These are phyloP conservation scores for Cercophora newfieldiana DNA, from an alignment of 495 filamentous ascomycete genomes.

Conservation along the genomic window DNA sequence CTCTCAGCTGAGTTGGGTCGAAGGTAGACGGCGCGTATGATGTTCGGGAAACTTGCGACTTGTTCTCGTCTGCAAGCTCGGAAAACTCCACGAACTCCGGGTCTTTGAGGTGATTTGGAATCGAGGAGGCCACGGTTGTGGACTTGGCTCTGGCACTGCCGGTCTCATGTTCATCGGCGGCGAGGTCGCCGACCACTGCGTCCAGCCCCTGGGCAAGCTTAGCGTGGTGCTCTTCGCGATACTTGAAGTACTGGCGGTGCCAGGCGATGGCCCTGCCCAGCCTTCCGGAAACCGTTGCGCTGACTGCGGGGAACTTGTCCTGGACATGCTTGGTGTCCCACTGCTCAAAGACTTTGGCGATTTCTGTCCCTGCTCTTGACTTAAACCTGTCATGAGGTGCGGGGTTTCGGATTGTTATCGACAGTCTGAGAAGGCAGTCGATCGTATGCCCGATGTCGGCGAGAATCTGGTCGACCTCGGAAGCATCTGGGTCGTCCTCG, in stretches of 20 bases:
- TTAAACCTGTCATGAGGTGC: constrained; percentile 36
- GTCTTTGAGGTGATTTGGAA: background rate
- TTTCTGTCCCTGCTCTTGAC: constrained; percentile 26
- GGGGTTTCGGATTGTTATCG: constrained; percentile 37
- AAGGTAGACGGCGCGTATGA: constrained; percentile 4
- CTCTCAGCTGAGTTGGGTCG: background rate
- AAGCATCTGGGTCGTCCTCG: constrained; percentile 1
- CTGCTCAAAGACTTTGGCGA: constrained; percentile 22
- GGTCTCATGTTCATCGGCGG: background rate
- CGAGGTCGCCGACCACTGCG: background rate
- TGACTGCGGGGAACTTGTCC: constrained; percentile 25
- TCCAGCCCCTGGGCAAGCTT: constrained; percentile 33
- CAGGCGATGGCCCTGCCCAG: constrained; percentile 40
- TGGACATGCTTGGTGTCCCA: constrained; percentile 10
- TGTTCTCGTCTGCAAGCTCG: background rate
- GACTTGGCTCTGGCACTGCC: background rate
- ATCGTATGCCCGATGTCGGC: constrained; percentile 25
- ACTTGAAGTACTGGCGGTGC: constrained; percentile 40
- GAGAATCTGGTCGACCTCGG: constrained; percentile 9
- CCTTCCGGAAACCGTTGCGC: constrained; percentile 32
- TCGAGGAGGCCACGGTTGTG: constrained; percentile 11
- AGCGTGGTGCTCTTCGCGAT: constrained; percentile 38
- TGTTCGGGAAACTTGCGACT: constrained; percentile 3
- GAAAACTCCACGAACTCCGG: background rate
- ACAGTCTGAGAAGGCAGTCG: constrained; percentile 37